These are phyloP conservation scores for Gardenia jasminoides DNA, from an alignment of 257 asterid genomes.

Conservation along the genomic window DNA sequence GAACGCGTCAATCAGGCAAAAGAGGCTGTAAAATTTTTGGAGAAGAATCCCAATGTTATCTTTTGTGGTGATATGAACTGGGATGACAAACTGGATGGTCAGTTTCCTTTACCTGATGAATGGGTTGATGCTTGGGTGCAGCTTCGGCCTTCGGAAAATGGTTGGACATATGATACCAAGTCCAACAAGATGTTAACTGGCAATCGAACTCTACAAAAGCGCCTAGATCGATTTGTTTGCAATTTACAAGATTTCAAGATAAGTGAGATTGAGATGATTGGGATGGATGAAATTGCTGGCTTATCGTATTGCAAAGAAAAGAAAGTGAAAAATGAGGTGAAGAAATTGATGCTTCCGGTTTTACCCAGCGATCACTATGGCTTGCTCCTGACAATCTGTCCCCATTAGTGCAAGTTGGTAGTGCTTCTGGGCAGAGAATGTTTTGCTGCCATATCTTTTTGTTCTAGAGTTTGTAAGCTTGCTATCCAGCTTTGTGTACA, in stretches of 20 bases:
- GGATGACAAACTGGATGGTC: slow-evolving; percentile 85
- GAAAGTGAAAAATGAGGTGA: slow-evolving; percentile 61
- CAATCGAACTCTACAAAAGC: slow-evolving; percentile 59
- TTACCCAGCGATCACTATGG: slow-evolving; percentile 96
- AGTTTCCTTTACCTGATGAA: slow-evolving; percentile 63
- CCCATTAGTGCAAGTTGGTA: slow-evolving; percentile 14
- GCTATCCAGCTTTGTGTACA: slow-evolving; percentile 10
- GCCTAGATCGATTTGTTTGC: slow-evolving; percentile 79
- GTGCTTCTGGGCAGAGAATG: background rate
- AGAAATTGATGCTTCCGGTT: slow-evolving; percentile 74
- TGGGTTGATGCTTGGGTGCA: slow-evolving; percentile 91
- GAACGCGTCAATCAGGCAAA: slow-evolving; percentile 87
- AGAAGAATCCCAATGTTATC: slow-evolving; percentile 53
- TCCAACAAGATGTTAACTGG: slow-evolving; percentile 85
- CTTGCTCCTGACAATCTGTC: slow-evolving; percentile 61
- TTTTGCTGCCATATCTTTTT: background rate
- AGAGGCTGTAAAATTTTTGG: slow-evolving; percentile 63
- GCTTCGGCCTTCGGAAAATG: slow-evolving; percentile 66
- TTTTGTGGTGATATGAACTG: slow-evolving; percentile 98
- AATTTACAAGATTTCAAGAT: slow-evolving; percentile 61
- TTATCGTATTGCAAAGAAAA: slow-evolving; percentile 57
- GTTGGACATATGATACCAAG: slow-evolving; percentile 93
- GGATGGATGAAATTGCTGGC: slow-evolving; percentile 73
- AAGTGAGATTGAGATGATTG: slow-evolving; percentile 67
- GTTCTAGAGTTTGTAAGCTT: background rate